Conservation (phyloP, 306 rosid genomes). For the Dalbergia oliveri region DNA sequence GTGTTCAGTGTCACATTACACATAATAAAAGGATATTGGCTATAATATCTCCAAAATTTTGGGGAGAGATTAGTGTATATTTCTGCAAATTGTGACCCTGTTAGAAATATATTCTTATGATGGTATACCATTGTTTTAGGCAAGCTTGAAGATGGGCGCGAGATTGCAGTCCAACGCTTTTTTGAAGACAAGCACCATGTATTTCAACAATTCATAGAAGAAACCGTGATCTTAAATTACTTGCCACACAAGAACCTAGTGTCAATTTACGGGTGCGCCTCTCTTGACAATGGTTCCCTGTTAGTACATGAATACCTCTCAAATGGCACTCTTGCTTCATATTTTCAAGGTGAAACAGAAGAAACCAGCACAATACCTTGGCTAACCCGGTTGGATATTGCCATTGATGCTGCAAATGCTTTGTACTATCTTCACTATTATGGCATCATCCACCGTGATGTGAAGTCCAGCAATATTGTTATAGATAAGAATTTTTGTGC, state of each 20-base stretch:
- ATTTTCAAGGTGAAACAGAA: not conserved
- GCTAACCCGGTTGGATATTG: conserved; percentile 35
- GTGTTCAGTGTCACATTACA: too few species aligned
- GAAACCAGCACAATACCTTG: conserved; percentile 7
- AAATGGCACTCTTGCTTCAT: conserved; percentile 35
- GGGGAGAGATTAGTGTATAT: too few species aligned
- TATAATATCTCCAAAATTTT: too few species aligned
- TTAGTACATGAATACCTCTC: conserved; percentile 38
- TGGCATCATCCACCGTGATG: conserved; percentile 38
- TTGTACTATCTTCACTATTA: conserved; percentile 31
- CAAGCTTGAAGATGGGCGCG: conserved; percentile 35
- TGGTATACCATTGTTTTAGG: conserved; percentile 11
- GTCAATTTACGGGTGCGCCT: conserved; percentile 20
- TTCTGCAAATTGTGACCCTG: too few species aligned
- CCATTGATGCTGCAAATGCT: conserved; percentile 41
- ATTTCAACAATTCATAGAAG: conserved; percentile 24
- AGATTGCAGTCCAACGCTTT: conserved; percentile 30
- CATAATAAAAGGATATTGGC: too few species aligned
- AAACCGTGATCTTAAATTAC: not conserved
- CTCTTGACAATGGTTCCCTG: not conserved
- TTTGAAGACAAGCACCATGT: not conserved
- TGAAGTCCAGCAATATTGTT: conserved; percentile 40
- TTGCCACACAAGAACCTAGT: conserved; percentile 41
- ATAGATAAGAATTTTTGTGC: conserved; percentile 37
- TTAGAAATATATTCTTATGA: not conserved